Conservation (phyloP, 768 basidiomycete genomes). For the Collybiopsis luxurians region DNA sequence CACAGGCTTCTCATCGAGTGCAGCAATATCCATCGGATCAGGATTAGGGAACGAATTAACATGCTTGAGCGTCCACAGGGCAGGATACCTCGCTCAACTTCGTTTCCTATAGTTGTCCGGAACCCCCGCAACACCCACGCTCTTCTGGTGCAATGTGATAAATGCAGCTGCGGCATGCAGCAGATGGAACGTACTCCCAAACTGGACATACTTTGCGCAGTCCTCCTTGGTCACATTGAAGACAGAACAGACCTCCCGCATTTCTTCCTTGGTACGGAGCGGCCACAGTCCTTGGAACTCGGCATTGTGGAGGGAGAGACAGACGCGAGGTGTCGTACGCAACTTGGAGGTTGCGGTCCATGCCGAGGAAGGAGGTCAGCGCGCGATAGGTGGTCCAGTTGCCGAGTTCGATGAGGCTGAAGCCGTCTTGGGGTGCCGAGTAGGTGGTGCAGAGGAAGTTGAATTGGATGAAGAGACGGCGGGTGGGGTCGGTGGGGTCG, state of each 20-base stretch:
- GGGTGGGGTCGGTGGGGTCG: constrained; percentile 80
- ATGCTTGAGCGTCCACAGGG: too few species aligned
- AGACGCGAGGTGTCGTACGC: constrained; percentile 83
- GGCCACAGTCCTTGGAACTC: constrained; percentile 99
- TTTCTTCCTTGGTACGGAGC: constrained; percentile 93
- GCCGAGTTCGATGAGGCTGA: constrained; percentile 75
- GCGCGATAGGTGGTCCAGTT: constrained; percentile 88
- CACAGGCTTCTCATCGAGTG: constrained; percentile 77
- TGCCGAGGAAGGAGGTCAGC: constrained; percentile 87
- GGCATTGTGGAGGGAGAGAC: constrained; percentile 93
- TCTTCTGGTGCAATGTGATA: constrained; percentile 92
- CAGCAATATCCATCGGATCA: too few species aligned
- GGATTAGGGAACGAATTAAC: too few species aligned
- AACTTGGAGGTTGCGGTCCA: constrained; percentile 96
- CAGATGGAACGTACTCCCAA: constrained; percentile 96
- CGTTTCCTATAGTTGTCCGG: constrained; percentile 98
- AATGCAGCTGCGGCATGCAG: constrained; percentile 91
- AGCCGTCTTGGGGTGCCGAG: constrained; percentile 82
- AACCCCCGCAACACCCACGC: constrained; percentile 91
- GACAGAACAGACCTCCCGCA: constrained; percentile 97
- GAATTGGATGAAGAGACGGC: constrained; percentile 74
- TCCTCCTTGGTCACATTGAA: constrained; percentile 97
- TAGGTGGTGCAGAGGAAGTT: constrained; percentile 66
- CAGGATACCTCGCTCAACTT: constrained; percentile 98
- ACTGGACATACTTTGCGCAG: constrained; percentile 96